Evolutionary conservation across 192 early-diverging fungal species (phyloP).

Genomic region (Anaeromyces robustus): DNA sequence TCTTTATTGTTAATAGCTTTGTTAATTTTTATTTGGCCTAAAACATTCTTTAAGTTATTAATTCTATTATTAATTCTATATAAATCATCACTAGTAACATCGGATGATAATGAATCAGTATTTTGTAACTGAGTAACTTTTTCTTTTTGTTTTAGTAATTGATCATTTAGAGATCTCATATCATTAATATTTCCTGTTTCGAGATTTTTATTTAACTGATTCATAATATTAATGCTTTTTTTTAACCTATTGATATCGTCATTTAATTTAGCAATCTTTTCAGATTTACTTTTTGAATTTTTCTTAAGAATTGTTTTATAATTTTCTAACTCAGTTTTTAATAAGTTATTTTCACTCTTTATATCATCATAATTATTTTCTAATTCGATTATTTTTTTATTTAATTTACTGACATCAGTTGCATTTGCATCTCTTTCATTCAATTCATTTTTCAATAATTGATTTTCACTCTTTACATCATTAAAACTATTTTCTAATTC

Average conservation of each 20-base stretch:
- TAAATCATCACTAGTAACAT: not conserved
- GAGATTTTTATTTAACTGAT: not conserved
- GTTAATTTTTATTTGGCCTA: not conserved
- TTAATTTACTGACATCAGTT: too few species aligned
- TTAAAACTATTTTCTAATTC: too few species aligned
- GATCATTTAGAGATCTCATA: not conserved
- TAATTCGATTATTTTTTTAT: too few species aligned
- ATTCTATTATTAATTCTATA: not conserved
- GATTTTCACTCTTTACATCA: too few species aligned
- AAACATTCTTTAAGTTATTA: not conserved
- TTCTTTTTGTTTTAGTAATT: not conserved
- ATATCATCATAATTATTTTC: not conserved
- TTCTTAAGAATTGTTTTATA: not conserved
- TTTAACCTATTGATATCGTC: not conserved
- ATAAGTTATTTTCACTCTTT: not conserved
- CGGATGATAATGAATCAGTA: not conserved
- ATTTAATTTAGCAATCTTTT: not conserved
- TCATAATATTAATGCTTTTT: not conserved
- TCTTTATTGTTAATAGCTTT: not conserved
- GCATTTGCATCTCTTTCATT: too few species aligned
- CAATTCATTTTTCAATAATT: too few species aligned
- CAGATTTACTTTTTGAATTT: not conserved
- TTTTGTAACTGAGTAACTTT: not conserved
- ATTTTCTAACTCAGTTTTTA: not conserved
- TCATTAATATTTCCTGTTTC: not conserved